Conservation (phyloP, 768 basidiomycete species). For the Multifurca ochricompacta region DNA sequence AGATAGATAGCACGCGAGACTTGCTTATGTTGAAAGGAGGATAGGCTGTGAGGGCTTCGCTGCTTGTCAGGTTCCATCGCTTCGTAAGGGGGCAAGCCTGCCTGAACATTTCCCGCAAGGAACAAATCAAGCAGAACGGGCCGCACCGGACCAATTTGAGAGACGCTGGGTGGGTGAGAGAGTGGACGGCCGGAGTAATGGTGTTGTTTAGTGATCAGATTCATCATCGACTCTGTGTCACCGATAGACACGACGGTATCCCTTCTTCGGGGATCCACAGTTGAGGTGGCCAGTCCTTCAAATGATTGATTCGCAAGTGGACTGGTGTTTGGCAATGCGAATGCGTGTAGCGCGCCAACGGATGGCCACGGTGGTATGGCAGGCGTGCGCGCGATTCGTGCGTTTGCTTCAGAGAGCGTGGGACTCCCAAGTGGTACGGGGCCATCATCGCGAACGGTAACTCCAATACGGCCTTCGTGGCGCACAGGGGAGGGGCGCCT, state of each 20-base stretch:
- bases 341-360: constrained; percentile 4
- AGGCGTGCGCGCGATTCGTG: background rate
- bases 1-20: background rate
- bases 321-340: constrained; percentile 19
- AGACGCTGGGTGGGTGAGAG: constrained; percentile 16
- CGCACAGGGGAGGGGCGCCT: constrained; percentile 16
- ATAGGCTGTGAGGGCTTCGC: background rate
- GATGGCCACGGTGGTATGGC: constrained; percentile 8
- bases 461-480: constrained; percentile 9
- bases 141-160: constrained; percentile 6
- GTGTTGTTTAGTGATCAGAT: background rate
- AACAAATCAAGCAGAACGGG: constrained; percentile 17
- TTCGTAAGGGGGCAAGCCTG: background rate
- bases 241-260: constrained; percentile 14
- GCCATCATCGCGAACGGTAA: constrained; percentile 13
- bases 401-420: constrained; percentile 6
- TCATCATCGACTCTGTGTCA: constrained; percentile 11
- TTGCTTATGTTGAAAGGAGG: background rate
- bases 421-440: constrained; percentile 7
- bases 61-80: background rate
- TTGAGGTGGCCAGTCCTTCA: constrained; percentile 5
- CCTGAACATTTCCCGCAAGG: constrained; percentile 1
- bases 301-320: constrained; percentile 18
- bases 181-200: constrained; percentile 21
- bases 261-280: background rate